Base-by-base conservation (phyloP, 345 rosid genomes). In the sweet orange (Citrus sinensis) region DNA sequence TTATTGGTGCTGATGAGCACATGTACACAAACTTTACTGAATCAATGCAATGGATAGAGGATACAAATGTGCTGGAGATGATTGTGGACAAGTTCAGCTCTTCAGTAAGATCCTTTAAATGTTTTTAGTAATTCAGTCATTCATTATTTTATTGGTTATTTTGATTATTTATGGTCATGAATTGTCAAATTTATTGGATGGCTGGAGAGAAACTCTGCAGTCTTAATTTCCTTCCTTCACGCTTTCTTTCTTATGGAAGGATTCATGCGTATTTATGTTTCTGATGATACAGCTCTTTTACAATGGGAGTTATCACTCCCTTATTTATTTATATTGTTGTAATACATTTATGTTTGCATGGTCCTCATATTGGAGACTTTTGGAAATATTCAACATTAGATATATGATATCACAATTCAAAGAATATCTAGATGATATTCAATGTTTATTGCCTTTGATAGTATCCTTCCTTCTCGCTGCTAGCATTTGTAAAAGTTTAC, bases 1-100 rank as follows among this genome's bases (percentile, higher is more conserved):
- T 95, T 60, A 78, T 95, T 77, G 98, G 98, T 62, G 92, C 94
- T 59, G 98, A 95, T 88, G 98, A 95, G 79, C 97, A 90, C 84
- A 79, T 92, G 83, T 95, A 90, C 83, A 67, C 95, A 66, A 95
- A 82, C 87, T 87, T 85, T 82, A 76, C 79, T 66, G 97, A 89
- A 68, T 86, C 88, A 78, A 90, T 95, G 90, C 92, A 86, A 82
- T 93, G 98, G 98, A 89, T 95, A 73, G 97, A 91, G 73, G 95
- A 92, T 69, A 92, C 93, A 64, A 89, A 93, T 88, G 88, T 93
- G 51, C 78, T 95, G 82, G 94, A 95, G 86, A 93, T 92, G 98
- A 95, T 95, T 83, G 90, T 89, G 40, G 93, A 91, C 84, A 95
- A 92, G 86, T 90, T 93, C 89, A 92, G 94, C 88, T 90, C 97